These are phyloP conservation scores for Hamamelis virginiana DNA, from an alignment of 164 flowering plant species.

Conservation along the genomic window DNA sequence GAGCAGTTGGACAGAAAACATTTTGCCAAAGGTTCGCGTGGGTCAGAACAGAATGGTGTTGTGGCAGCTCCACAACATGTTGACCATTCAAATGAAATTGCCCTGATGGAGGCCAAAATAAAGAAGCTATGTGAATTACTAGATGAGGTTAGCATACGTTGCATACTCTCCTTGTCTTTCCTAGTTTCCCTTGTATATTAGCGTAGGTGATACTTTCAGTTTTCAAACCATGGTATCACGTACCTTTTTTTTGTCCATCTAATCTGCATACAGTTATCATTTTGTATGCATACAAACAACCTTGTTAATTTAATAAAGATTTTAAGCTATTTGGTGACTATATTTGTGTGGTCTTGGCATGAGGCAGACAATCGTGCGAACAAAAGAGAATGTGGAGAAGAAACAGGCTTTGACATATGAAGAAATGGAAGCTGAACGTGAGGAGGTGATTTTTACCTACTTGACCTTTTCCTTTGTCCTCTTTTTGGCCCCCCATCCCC, in stretches of 20 bases:
- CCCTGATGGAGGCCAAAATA: slow-evolving; percentile 80
- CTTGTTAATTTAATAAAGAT: not conserved
- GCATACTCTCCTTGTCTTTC: not conserved
- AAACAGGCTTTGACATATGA: slow-evolving; percentile 94
- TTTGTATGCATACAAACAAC: not conserved
- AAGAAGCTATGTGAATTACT: slow-evolving; percentile 71
- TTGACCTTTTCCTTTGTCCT: no score
- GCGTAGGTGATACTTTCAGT: not conserved
- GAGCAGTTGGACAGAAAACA: slow-evolving; percentile 86
- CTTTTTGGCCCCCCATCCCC: not conserved
- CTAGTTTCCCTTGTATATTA: not conserved
- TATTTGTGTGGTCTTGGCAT: slow-evolving; percentile 6
- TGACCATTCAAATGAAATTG: slow-evolving; percentile 64
- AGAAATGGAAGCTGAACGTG: slow-evolving; percentile 93
- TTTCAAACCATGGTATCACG: not conserved
- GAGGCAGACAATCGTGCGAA: slow-evolving; percentile 69
- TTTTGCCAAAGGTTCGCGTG: slow-evolving; percentile 77
- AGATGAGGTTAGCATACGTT: slow-evolving; percentile 56
- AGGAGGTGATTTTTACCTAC: slow-evolving; percentile 54
- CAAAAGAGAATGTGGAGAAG: slow-evolving; percentile 89
- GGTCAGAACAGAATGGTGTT: slow-evolving; percentile 45
- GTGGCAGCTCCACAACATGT: slow-evolving; percentile 35
- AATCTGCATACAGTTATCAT: not conserved
- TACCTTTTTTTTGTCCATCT: not conserved
- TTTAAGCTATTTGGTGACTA: slow-evolving; percentile 4